These are phyloP conservation scores for Carex arenaria DNA, from an alignment of 202 grass and related monocot species.

Conservation along the genomic window DNA sequence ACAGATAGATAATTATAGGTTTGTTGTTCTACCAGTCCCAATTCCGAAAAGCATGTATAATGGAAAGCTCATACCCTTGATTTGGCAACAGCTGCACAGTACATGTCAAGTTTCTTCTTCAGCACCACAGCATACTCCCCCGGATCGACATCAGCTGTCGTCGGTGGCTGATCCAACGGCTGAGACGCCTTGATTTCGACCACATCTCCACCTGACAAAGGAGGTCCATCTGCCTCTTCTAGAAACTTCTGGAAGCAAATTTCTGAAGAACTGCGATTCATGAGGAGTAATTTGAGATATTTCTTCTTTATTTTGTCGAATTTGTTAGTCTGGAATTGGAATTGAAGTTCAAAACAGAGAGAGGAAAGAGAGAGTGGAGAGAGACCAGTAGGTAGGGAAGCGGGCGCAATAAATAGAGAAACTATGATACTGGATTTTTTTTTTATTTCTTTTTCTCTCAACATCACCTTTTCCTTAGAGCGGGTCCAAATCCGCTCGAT, in stretches of 20 bases:
- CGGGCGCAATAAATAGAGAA: not conserved
- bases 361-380: not conserved
- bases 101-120: slow-evolving; percentile 74
- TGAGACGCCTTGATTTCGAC: slow-evolving; percentile 29
- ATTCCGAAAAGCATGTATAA: not conserved
- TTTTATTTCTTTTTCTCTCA: not conserved
- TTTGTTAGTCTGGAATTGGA: not conserved
- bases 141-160: slow-evolving; percentile 30
- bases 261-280: slow-evolving; percentile 40
- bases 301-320: not conserved
- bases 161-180: not conserved
- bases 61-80: slow-evolving; percentile 48
- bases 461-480: not conserved
- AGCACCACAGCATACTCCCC: slow-evolving; percentile 51
- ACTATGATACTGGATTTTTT: not conserved
- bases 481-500: too few relatives aligned
- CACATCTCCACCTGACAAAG: not conserved
- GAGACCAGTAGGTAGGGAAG: not conserved
- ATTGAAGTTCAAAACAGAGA: not conserved
- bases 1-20: too few relatives aligned
- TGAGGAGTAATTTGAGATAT: not conserved
- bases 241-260: slow-evolving; percentile 38
- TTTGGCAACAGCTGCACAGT: slow-evolving; percentile 77
- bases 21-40: too few relatives aligned
- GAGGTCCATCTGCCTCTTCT: slow-evolving; percentile 6